Evolutionary conservation across 2,329 filamentous ascomycete genomes (phyloP), one percentile per base, ranked within the genome.

Genomic region (Colletotrichum kahawae): DNA sequence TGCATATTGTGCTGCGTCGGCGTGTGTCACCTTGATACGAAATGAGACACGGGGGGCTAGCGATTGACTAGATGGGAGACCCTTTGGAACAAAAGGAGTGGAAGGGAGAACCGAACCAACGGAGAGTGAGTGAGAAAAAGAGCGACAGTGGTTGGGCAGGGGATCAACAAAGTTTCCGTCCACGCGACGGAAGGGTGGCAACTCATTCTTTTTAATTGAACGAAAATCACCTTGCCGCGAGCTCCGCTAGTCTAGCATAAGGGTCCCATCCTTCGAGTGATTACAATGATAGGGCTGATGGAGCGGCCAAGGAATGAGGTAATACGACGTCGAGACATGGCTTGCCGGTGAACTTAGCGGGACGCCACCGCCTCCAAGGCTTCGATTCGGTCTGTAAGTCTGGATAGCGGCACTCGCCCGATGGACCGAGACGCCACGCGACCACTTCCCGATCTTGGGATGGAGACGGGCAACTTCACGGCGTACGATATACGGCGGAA

Each of bases 211-310:
- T 68, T 75, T 75, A 57, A 72, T 72, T 67, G 57, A 68, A 64
- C n/a, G 34, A 72, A 54, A 72, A 67, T 21, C 57, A 51, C 62
- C 43, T 54, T 34, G 69, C 43, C 57, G 56, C 38, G 56, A 54
- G 36, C 38, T 64, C 63, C 69, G 69, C 72, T 64, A 48, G 68
- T 14, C 24, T 43, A 34, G 38, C 72, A 56, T 34, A 51, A 68
- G 51, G 63, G 54, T 63, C 31, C 57, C 72, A 63, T 72, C 21
- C 43, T 67, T 21, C 68, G 29, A 67, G 63, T 59, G 63, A 64
- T 67, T 72, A 59, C 34, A 67, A 64, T 62, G 69, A 64, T 72
- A 67, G 63, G 72, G 72, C 69, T 75, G 69, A 75, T 72, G 69
- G 34, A 75, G 69, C 54, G 56, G 56, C 36, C 27, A 62, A 51